These are phyloP conservation scores for Cordyceps javanica DNA, from an alignment of 2,329 filamentous ascomycete genomes.

Conservation along the genomic window DNA sequence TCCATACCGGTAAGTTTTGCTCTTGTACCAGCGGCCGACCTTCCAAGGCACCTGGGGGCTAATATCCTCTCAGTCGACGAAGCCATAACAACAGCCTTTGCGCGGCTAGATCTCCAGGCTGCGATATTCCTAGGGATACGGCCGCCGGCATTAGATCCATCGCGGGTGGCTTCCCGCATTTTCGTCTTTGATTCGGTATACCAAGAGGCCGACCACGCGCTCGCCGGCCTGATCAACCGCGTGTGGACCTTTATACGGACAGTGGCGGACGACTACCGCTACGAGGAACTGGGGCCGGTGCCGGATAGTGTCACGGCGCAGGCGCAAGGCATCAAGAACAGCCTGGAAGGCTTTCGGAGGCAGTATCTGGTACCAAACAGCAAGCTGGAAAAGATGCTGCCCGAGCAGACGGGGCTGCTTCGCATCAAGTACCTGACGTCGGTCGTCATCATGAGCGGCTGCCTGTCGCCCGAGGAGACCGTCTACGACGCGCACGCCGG, in stretches of 20 bases:
- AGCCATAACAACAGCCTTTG: slow-evolving; percentile 13
- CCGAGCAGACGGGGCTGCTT: slow-evolving; percentile 9
- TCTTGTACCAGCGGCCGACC: too few relatives aligned
- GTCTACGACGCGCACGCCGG: slow-evolving; percentile 11
- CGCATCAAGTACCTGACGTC: slow-evolving; percentile 14
- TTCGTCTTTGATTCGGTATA: slow-evolving; percentile 11
- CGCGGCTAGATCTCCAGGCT: slow-evolving; percentile 14
- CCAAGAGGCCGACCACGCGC: slow-evolving; percentile 11
- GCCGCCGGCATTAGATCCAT: slow-evolving; percentile 9
- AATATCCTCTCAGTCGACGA: slow-evolving; percentile 12
- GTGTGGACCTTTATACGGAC: slow-evolving; percentile 12
- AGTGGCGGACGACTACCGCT: slow-evolving; percentile 13
- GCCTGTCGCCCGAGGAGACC: slow-evolving; percentile 14
- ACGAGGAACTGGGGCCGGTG: slow-evolving; percentile 1
- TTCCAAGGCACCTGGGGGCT: background rate
- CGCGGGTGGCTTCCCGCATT: slow-evolving; percentile 3
- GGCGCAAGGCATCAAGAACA: slow-evolving; percentile 6
- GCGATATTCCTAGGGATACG: slow-evolving; percentile 13
- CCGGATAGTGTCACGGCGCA: slow-evolving; percentile 9
- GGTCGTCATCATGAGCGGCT: slow-evolving; percentile 11
- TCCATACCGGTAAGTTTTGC: slow-evolving; percentile 6
- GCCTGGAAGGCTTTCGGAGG: slow-evolving; percentile 10
- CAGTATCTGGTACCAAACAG: background rate
- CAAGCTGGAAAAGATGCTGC: slow-evolving; percentile 6
- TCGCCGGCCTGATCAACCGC: slow-evolving; percentile 7